Evolutionary conservation across 1,284 basidiomycete genomes (phyloP).

Genomic region (Ustilago crameri): DNA sequence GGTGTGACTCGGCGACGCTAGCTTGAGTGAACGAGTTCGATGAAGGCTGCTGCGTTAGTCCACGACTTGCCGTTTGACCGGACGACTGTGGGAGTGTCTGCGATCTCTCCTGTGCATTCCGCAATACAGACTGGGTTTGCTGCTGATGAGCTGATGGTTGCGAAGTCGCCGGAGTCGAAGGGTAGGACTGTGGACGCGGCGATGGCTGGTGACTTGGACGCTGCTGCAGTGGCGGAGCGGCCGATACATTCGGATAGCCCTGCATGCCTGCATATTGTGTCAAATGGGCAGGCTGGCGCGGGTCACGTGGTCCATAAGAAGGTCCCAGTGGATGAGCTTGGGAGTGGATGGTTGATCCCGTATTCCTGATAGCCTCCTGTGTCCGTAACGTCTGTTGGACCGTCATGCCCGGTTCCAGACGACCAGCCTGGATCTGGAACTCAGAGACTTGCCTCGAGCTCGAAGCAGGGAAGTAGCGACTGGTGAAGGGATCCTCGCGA

Average conservation of each 20-base stretch:
- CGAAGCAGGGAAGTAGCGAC: conserved; percentile 56
- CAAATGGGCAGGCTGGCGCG: conserved; percentile 26
- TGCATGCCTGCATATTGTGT: conserved; percentile 20
- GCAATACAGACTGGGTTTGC: conserved; percentile 12
- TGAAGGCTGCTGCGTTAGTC: conserved; percentile 12
- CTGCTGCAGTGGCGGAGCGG: conserved; percentile 28
- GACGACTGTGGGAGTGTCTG: conserved; percentile 26
- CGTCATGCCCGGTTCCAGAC: conserved; percentile 62
- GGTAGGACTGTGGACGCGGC: conserved; percentile 32
- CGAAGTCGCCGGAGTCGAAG: conserved; percentile 15
- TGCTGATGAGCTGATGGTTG: conserved; percentile 1
- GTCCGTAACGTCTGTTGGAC: conserved; percentile 57
- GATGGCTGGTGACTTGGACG: conserved; percentile 21
- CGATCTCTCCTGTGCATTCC: background rate
- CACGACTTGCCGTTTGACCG: conserved; percentile 16
- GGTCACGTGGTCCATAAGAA: conserved; percentile 46
- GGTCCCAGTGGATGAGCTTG: conserved; percentile 33
- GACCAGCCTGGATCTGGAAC: conserved; percentile 53
- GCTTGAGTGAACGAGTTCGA: background rate
- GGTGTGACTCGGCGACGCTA: conserved; percentile 18
- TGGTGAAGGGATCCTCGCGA: conserved; percentile 60
- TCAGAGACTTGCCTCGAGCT: conserved; percentile 62
- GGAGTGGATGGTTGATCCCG: conserved; percentile 8
- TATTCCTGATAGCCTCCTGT: conserved; percentile 48
- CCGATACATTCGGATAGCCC: conserved; percentile 19